These are phyloP conservation scores for Scedosporium boydii DNA, from an alignment of 2,329 filamentous ascomycete species.

Conservation along the genomic window DNA sequence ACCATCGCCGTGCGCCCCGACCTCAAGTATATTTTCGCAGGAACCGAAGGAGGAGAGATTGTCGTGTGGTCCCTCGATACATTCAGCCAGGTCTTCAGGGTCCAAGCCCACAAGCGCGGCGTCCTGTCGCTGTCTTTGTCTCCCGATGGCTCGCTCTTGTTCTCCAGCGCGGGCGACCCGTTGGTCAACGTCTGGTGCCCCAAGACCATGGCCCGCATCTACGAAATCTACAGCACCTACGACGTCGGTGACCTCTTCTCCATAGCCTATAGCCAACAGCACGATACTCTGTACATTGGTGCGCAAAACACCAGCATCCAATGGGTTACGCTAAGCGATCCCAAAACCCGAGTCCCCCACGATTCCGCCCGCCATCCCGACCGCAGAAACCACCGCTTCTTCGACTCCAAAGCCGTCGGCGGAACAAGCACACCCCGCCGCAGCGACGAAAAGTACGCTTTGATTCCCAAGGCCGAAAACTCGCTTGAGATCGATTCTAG, in stretches of 20 bases:
- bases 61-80: slow-evolving; percentile 83
- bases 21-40: slow-evolving; percentile 76
- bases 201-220: slow-evolving; percentile 62
- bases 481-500: slow-evolving; percentile 73
- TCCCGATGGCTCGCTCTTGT: slow-evolving; percentile 63
- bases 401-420: slow-evolving; percentile 80
- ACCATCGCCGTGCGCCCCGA: slow-evolving; percentile 71
- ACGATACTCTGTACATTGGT: slow-evolving; percentile 80
- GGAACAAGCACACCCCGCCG: slow-evolving; percentile 70
- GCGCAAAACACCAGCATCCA: slow-evolving; percentile 93
- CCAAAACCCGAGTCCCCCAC: slow-evolving; percentile 46
- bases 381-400: slow-evolving; percentile 76
- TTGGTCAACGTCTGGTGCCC: slow-evolving; percentile 93
- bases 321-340: slow-evolving; percentile 72
- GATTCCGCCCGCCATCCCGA: slow-evolving; percentile 63
- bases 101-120: slow-evolving; percentile 86
- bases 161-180: slow-evolving; percentile 88
- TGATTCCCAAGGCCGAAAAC: slow-evolving; percentile 43
- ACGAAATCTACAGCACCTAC: slow-evolving; percentile 86
- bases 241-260: slow-evolving; percentile 96
- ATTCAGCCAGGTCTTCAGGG: slow-evolving; percentile 67
- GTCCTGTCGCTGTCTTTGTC: slow-evolving; percentile 80
- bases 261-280: slow-evolving; percentile 72
- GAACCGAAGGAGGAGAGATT: slow-evolving; percentile 89
- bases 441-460: slow-evolving; percentile 45